Conservation (phyloP, 2,329 filamentous ascomycete species). For the Diaporthe amygdali region DNA sequence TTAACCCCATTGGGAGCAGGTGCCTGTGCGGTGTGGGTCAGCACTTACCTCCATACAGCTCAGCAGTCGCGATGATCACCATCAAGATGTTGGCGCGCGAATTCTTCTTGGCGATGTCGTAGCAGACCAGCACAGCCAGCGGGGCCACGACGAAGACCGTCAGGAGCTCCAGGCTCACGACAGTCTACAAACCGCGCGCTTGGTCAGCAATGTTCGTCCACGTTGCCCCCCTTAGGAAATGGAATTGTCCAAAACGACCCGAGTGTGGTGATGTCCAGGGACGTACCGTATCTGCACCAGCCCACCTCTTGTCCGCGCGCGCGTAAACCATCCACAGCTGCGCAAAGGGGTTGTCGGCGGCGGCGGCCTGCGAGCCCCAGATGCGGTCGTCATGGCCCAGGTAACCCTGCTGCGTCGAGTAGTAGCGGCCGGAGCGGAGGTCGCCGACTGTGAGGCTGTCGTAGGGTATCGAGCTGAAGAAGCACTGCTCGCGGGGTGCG, state of each 20-base stretch:
- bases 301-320: constrained; percentile 68
- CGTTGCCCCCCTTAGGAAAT: too few relatives aligned
- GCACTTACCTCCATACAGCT: constrained; percentile 66
- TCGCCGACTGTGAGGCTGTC: constrained; percentile 37
- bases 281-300: constrained; percentile 62
- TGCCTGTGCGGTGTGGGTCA: neutral
- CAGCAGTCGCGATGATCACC: constrained; percentile 68
- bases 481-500: constrained; percentile 56
- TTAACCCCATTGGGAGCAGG: too few relatives aligned
- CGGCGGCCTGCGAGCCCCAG: constrained; percentile 62
- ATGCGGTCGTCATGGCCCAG: constrained; percentile 53
- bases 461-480: constrained; percentile 66
- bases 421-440: constrained; percentile 40
- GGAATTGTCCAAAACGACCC: too few relatives aligned
- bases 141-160: constrained; percentile 69
- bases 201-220: too few relatives aligned
- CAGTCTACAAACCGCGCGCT: constrained; percentile 43
- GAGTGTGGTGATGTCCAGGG: neutral
- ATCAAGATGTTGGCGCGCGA: constrained; percentile 65
- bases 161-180: constrained; percentile 69
- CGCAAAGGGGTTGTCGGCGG: constrained; percentile 57
- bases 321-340: constrained; percentile 74
- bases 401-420: constrained; percentile 58
- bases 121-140: constrained; percentile 64
- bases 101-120: constrained; percentile 61